Evolutionary conservation across 345 rosid genomes (phyloP).

Genomic region (Dovyalis caffra): DNA sequence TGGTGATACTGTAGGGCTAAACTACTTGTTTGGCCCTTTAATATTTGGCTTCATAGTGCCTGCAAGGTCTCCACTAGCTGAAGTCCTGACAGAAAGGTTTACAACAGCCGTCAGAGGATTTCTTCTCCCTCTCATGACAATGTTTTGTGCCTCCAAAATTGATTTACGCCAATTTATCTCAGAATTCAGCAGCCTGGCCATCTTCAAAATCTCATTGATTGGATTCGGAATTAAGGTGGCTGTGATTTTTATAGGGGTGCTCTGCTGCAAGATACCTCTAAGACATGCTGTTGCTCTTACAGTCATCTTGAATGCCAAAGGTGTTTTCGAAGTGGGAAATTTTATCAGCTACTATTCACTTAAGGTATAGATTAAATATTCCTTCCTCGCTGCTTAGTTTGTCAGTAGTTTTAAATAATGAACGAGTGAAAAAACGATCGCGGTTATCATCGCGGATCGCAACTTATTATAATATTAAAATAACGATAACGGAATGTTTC

Average conservation of each 20-base stretch:
- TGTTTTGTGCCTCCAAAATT: slow-evolving; percentile 13
- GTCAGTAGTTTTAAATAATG: no score
- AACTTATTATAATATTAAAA: no score
- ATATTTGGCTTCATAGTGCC: slow-evolving; percentile 29
- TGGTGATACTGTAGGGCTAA: slow-evolving; percentile 25
- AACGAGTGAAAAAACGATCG: no score
- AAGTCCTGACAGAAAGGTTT: slow-evolving; percentile 17
- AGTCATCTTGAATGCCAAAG: slow-evolving; percentile 18
- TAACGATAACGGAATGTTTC: no score
- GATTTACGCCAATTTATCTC: slow-evolving; percentile 4
- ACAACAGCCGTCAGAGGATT: slow-evolving; percentile 20
- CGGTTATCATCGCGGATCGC: no score
- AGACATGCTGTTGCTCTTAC: slow-evolving; percentile 19
- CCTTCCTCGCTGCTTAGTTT: no score
- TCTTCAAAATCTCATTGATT: not conserved
- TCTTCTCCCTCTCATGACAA: slow-evolving; percentile 20
- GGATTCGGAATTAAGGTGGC: slow-evolving; percentile 10
- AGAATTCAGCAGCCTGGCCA: not conserved
- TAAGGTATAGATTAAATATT: slow-evolving; percentile 2
- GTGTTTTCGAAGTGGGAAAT: slow-evolving; percentile 19
- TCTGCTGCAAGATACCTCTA: slow-evolving; percentile 1
- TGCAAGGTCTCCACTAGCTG: slow-evolving; percentile 32
- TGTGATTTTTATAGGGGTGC: not conserved
- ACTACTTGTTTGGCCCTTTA: slow-evolving; percentile 20
- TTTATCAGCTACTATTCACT: slow-evolving; percentile 12